Base-by-base conservation (phyloP, 164 flowering plant species). In the Macadamia integrifolia region DNA sequence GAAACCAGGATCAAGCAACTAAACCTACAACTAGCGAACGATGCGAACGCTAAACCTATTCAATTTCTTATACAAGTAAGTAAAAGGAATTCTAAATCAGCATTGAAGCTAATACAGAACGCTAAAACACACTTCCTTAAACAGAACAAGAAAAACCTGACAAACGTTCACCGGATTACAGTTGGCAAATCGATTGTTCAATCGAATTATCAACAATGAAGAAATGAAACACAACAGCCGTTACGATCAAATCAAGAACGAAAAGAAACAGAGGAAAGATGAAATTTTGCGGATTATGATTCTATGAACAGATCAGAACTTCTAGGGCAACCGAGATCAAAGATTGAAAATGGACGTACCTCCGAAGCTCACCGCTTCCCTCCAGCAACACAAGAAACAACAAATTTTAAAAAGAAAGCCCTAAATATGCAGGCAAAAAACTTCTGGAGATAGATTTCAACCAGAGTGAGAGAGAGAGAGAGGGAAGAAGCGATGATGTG, bases 341-440 rank as follows among this genome's bases (percentile, higher is more conserved):
- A 68, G 13, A 12, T 42, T 60, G 30, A 50, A 62, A 62, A 55
- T 32, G 69, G 61, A 70, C 82, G 69, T 76, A 79, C 82, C 81
- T 66, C 12, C 1, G 64, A 73, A 74, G 70, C 69, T 69, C 66
- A 65, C 62, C 63, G 35, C 32, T 66, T 23, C 49, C n/a, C 5
- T 49, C 66, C 15, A 32, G 55, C n/a, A 14, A 28, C 62, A 69
- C 71, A 31, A 59, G 62, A 66, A 49, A 49, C 43, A 46, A 29
- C 15, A 67, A 58, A 60, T 46, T 2, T 35, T 35, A 44, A 73
- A 82, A 75, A 79, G 9, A 46, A 53, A 53, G 17, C 82, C 81
- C 76, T 73, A 46, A 59, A 66, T 73, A 69, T 42, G 6, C 55
- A 60, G 14, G 18, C 29, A 58, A 30, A 59, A 55, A 35, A 35